Evolutionary conservation across 2,329 filamentous ascomycete genomes (phyloP), one percentile per base, ranked within the genome.

Genomic region (Magnaporthales sp.): DNA sequence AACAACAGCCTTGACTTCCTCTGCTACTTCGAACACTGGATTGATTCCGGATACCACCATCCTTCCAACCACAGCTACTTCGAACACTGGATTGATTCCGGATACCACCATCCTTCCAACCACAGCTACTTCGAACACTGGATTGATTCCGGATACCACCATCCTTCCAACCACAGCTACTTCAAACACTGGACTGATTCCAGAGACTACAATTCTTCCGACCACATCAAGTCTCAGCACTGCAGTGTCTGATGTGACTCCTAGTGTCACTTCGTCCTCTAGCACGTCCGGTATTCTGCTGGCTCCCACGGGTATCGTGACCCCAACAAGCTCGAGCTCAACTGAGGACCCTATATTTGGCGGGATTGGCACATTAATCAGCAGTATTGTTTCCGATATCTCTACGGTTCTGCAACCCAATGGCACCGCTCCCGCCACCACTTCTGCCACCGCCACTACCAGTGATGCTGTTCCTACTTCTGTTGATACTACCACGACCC

Each of bases 251-350:
- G 38, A 7, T n/a, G 38, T 46, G 4, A 46, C 38, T 61, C 67
- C 27, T 67, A 74, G 60, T 69, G 70, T 27, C 64, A 13, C 29
- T 66, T 46, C 38, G 7, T 46, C 38, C n/a, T 7, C 15, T 2
- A 67, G 66, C 54, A 67, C 68, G 8, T 67, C 69, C 8, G 68
- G 67, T 22, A 69, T 77, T 65, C 68, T 76, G 5, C 66, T 76
- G 13, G 75, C 72, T 11, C 74, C 75, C 24, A 77, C 73, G 8
- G 75, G 75, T 29, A 71, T 75, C 27, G 74, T 76, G 24, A 74
- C 73, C 5, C 46, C 61, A 26, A 38, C 60, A 6, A 30, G 51
- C 26, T 60, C 51, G 4, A 60, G 67, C 22, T 62, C 67, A 9
- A 58, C 68, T 19, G 32, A 31, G 19, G 19, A n/a, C 15, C 63